These are phyloP conservation scores for Globisporangium apiculatum DNA, from an alignment of 352 stramenopile genomes.

Conservation along the genomic window DNA sequence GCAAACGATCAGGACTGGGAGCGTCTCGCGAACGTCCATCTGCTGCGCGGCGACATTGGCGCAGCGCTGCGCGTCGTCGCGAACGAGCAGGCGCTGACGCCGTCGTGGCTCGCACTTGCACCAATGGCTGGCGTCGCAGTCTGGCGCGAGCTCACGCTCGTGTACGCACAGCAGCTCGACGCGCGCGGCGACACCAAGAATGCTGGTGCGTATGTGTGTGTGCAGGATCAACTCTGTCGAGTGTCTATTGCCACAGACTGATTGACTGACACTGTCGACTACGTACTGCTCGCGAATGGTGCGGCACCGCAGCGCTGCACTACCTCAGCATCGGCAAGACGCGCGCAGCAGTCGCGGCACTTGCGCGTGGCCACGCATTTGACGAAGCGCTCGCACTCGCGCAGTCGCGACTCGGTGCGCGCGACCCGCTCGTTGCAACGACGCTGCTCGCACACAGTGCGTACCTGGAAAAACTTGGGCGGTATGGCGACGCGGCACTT, in stretches of 20 bases:
- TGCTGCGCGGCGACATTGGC: slow-evolving; percentile 44
- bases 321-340: slow-evolving; percentile 57
- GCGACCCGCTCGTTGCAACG: slow-evolving; percentile 30
- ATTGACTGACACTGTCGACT: background rate
- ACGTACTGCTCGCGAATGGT: background rate
- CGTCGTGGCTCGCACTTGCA: slow-evolving; percentile 57
- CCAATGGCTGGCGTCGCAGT: slow-evolving; percentile 68
- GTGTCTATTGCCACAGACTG: background rate
- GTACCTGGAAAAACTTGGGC: slow-evolving; percentile 27
- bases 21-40: slow-evolving; percentile 29
- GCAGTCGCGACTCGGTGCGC: slow-evolving; percentile 26
- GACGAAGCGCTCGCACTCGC: slow-evolving; percentile 55
- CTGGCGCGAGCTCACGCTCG: slow-evolving; percentile 54
- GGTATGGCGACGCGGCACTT: slow-evolving; percentile 25
- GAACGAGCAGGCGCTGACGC: slow-evolving; percentile 31
- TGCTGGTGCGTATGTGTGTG: slow-evolving; percentile 22
- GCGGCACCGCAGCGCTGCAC: slow-evolving; percentile 29
- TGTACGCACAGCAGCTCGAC: slow-evolving; percentile 58
- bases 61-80: slow-evolving; percentile 56
- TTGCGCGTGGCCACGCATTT: slow-evolving; percentile 31
- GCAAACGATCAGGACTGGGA: slow-evolving; percentile 42
- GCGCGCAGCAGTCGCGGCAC: slow-evolving; percentile 30
- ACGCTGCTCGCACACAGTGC: slow-evolving; percentile 31
- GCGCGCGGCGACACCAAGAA: slow-evolving; percentile 31
- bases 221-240: background rate